Evolutionary conservation across 1,284 basidiomycete genomes (phyloP), one percentile per base, ranked within the genome.

Genomic region (Boletus hoseneyae): DNA sequence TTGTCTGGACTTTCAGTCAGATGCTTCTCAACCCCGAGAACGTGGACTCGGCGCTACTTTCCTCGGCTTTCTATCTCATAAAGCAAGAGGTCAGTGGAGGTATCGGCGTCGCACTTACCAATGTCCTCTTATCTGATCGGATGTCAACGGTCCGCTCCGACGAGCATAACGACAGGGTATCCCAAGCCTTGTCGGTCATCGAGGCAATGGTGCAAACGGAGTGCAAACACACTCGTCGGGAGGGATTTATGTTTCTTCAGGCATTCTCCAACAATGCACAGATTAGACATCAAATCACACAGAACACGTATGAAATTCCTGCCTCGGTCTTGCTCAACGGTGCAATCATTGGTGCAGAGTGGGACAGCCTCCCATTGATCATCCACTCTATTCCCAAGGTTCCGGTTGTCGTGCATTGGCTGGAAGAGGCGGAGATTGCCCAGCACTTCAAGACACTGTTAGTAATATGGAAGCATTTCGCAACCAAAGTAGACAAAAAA

Each of bases 1-100:
- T 83, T 15, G 63, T 83, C 23, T 84, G 82, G 81, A 71, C 75
- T 0, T 82, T 77, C 52, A 46, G 39, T 42, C 59, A 52, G 16
- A 54, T 57, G 53, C 57, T 58, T 47, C 21, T 47, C 46, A 39
- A 29, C 25, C 37, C 60, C 4, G 55, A 58, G 16, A 49, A 48
- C 5, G 48, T 46, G 12, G 55, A 56, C 8, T 37, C 52, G 3
- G 42, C 47, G 2, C 55, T 57, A 13, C 62, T 56, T 25, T 63
- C 70, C 42, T 65, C 63, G 2, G 73, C 71, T 0, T 76, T 75
- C 49, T 57, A 57, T 21, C 60, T 75, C 4, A 59, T 82, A 32
- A 70, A 63, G 27, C 74, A 82, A 47, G 76, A 79, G 42, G 56
- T 75, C 18, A 58, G 64, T 33, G 64, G 64, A 29, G 75, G 74